Base-by-base conservation (phyloP, 2,329 filamentous ascomycete species). In the Elsinoe australis region DNA sequence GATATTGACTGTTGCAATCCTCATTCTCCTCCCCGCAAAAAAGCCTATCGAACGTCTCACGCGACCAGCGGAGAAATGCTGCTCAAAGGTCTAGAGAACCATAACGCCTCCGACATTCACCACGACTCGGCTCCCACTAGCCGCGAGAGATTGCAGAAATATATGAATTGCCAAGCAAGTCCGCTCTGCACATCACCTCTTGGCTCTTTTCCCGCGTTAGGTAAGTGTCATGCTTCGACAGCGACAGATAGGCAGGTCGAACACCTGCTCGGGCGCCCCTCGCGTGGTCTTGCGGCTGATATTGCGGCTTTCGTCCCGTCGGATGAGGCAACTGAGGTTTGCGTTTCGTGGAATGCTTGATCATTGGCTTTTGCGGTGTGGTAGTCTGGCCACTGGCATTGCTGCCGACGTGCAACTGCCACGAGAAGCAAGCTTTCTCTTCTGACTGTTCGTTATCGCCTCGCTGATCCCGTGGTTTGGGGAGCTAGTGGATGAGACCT, bases 221-320 rank as follows among this genome's bases (percentile, higher is more conserved):
- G 39, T 14, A 44, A 26, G 14, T 24, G 28, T 17, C 39, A 21
- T 15, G 21, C 26, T 32, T 32, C 12, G 24, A 32, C 12, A 29
- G 28, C 24, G 26, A 24, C 21, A 44, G 31, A 21, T 24, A 32
- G 39, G 39, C 39, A 44, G 39, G 39, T 44, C 39, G n/a, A n/a
- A 28, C 39, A 21, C 21, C 14, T 15, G 12, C 8, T 15, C 14
- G 26, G 26, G 28, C 39, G 28, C 39, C 39, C 32, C 39, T 32
- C 26, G 14, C 39, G 39, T 32, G 17, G 15, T 32, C 9, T 12
- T 44, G 15, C 9, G 35, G 35, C 35, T 39, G 21, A 39, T 18
- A 14, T 14, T 35, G 19, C 7, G 19, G 32, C 32, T 35, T 17
- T 35, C 32, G 32, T 35, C 17, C 32, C 32, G 32, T 14, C 32